Evolutionary conservation across 345 rosid genomes (phyloP), one percentile per base, ranked within the genome.

Genomic region (Populus davidiana): DNA sequence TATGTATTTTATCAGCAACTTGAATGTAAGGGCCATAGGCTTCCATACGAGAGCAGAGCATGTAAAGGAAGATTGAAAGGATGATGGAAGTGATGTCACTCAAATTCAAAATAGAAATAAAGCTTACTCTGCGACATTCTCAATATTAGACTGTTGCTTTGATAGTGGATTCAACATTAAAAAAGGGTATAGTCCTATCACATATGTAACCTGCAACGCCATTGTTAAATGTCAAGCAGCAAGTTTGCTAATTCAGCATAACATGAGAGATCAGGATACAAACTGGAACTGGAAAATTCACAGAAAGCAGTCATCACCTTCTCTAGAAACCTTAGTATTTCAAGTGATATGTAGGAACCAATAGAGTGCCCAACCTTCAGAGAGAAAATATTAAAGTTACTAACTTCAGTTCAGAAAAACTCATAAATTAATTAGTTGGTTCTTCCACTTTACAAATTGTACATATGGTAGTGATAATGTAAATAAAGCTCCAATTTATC

Each of bases 291-390:
- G 23, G 31, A 44, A 70, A 62, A 79, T 75, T 38, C 27, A 23
- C 70, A 59, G 2, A 64, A 77, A 68, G 69, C 43, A 44, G 44
- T 67, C 38, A 50, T 66, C 72, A 93, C 99, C 96, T 87, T 89
- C 71, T 83, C 88, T 13, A 85, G 82, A 77, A 72, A 87, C 77
- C 84, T 88, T 35, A 91, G 78, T 67, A 88, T 83, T 71, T 90
- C 92, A 79, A 91, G 77, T 36, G 88, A 74, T 75, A 95, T 91
- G 80, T 89, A 88, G 13, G 96, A 83, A 71, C 99, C 99, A 67
- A 93, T 90, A 63, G 98, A 95, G 76, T 95, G 98, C 62, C 91
- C 97, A 85, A 93, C 93, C 98, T 93, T 78, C 80, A 75, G 69
- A 81, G 49, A 76, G 72, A 67, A 31, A 20, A 35, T 17, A 78